Base-by-base conservation (phyloP, 306 rosid genomes). In the Acacia melanoxylon region DNA sequence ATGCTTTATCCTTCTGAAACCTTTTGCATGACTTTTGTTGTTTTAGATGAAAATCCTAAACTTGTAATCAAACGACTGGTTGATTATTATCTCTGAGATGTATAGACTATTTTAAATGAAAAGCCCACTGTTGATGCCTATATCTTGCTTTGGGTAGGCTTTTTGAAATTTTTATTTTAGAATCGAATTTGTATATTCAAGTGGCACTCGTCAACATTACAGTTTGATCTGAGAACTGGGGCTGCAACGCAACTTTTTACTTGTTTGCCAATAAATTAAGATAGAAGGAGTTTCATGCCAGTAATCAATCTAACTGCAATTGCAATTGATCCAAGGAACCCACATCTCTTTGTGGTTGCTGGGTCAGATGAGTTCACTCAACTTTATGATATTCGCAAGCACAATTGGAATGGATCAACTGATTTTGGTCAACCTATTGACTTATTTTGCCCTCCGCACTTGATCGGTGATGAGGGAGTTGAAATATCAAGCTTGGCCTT, bases 301-400 rank as follows among this genome's bases (percentile, higher is more conserved):
- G 75, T 78, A 41, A 66, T 93, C 83, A 84, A 79, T 70, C 91
- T 95, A 73, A 93, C 91, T 89, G 89, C 98, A 54, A 91, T 95
- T 84, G 89, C 97, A 84, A 90, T 91, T 80, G 99, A 95, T 88
- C 99, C 98, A 69, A 91, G 97, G 81, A 90, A 93, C 81, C 98
- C 99, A 72, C 88, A 95, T 89, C 88, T 89, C 82, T 93, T 91
- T 84, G 95, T 89, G 0, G 91, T 95, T 79, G 96, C 92, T 41
- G 98, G 98, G 78, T 78, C 91, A 63, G 93, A 92, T 75, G 95
- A 89, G 89, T 93, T 86, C 72, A 35, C 98, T 4, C 93, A 90
- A 58, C 86, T 95, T 75, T 95, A 84, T 86, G 94, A 95, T 85
- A 91, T 93, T 75, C 93, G 97, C 82, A 95, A 87, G 74, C 88